Evolutionary conservation across 176 grass and related monocot species (phyloP).

Genomic region (Themeda triandra): DNA sequence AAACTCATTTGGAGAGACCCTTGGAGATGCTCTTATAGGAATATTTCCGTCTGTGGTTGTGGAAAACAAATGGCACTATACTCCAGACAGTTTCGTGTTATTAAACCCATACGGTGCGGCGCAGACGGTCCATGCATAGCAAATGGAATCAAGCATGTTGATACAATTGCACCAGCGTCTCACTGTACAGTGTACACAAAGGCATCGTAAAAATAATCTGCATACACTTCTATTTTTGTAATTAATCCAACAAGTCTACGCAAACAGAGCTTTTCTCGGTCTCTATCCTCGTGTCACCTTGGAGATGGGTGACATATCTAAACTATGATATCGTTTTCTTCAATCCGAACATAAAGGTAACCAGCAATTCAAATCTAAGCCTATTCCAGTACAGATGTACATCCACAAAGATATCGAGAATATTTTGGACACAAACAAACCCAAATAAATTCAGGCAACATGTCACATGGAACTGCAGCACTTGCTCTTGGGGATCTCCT

Average conservation of each 20-base stretch:
- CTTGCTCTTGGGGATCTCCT: constrained; percentile 57
- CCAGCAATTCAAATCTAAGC: constrained; percentile 25
- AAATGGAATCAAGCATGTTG: too few species aligned
- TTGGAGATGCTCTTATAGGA: too few species aligned
- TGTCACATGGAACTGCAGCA: constrained; percentile 45
- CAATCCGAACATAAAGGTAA: constrained; percentile 11
- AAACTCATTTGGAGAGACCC: too few species aligned
- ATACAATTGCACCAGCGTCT: too few species aligned
- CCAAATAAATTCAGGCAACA: neutral
- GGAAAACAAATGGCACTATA: too few species aligned
- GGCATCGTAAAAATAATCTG: constrained; percentile 15
- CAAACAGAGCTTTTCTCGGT: neutral
- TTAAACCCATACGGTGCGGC: too few species aligned
- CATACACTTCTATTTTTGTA: constrained; percentile 6
- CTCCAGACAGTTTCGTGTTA: too few species aligned
- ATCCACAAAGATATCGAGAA: constrained; percentile 30
- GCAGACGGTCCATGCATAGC: too few species aligned
- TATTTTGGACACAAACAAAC: neutral
- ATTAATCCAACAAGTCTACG: constrained; percentile 22
- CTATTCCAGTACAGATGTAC: constrained; percentile 37
- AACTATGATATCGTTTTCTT: constrained; percentile 13
- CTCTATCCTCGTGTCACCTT: constrained; percentile 13
- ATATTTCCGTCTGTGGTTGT: too few species aligned
- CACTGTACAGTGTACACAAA: neutral
- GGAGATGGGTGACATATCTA: constrained; percentile 17